Evolutionary conservation across 1,139 yeast species (phyloP), one percentile per base, ranked within the genome.

Genomic region (Lodderomyces elongisporus): DNA sequence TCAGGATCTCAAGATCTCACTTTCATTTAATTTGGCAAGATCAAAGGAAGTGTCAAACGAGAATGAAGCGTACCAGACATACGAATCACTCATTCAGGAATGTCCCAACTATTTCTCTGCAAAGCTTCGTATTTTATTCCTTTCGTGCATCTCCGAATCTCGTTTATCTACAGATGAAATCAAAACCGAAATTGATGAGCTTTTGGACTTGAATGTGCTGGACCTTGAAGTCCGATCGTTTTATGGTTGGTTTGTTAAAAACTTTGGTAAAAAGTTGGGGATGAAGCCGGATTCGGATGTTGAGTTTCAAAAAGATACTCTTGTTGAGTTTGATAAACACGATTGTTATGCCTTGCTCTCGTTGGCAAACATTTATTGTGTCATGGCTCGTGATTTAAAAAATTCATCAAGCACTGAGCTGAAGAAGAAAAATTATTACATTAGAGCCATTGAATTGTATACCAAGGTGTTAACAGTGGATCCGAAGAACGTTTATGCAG

Each of bases 261-360:
- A 74, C 34, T 75, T 70, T 42, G 73, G 73, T 23, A 83, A 80
- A 45, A 74, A 70, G 44, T 52, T 74, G 33, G 77, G 75, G 7
- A 62, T 70, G 40, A 69, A 63, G 36, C 75, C 77, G 15, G 81
- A 75, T 44, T 58, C 74, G 24, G 96, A 88, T 54, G 81, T 85
- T 40, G 66, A 72, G 16, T 95, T 85, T 52, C 89, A 85, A 54
- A 85, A 85, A 56, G 85, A 82, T 33, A 87, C 98, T 0, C 69
- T 91, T 45, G 83, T 80, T 22, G 79, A 83, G 37, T 77, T 74
- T 51, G 88, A 89, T 53, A 79, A 88, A 1, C 96, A 88, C 54
- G 98, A 91, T 56, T 65, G 81, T 30, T 91, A 89, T 56, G 93
- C 98, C 0, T 69, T 93, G 44, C 75, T 89, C 16, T 88, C 96